Percentiles rank a stretch among this genome's conserved stretches.
These are phyloP conservation scores for Auricularia cornea DNA, from an alignment of 768 basidiomycete genomes.

Conservation along the genomic window DNA sequence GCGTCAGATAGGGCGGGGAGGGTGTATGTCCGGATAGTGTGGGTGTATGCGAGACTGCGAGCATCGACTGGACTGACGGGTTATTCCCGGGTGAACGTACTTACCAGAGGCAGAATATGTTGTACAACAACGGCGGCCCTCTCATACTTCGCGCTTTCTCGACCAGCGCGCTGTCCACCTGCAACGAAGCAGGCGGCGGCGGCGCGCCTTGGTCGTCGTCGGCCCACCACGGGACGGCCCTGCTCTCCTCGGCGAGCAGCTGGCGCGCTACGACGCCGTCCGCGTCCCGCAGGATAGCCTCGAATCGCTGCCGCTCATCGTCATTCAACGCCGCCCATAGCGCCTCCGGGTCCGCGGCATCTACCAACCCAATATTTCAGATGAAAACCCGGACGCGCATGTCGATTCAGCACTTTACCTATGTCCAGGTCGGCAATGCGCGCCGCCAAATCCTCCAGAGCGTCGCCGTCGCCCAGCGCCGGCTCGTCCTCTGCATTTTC, in stretches of 20 bases:
- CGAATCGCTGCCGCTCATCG: constrained; percentile 54
- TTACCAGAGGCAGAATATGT: constrained; percentile 59
- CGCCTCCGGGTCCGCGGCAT: constrained; percentile 43
- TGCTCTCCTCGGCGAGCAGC: constrained; percentile 47
- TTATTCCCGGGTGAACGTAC: not conserved
- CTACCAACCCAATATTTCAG: too few relatives aligned
- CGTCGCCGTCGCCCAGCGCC: constrained; percentile 26
- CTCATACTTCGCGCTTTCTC: constrained; percentile 17
- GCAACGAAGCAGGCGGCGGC: constrained; percentile 30
- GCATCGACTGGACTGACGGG: not conserved
- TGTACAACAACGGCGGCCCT: constrained; percentile 47
- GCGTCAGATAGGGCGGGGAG: constrained; percentile 46
- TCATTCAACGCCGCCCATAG: constrained; percentile 55
- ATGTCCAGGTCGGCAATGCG: constrained; percentile 54
- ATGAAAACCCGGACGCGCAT: too few relatives aligned
- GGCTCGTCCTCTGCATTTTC: constrained; percentile 32
- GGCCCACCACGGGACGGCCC: constrained; percentile 70
- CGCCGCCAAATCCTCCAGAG: constrained; percentile 35
- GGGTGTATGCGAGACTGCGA: constrained; percentile 59
- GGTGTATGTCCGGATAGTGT: constrained; percentile 52
- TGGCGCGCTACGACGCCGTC: constrained; percentile 50
- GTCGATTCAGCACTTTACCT: constrained; percentile 32
- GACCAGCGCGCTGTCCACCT: constrained; percentile 33
- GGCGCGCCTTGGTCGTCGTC: constrained; percentile 8
- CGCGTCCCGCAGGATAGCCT: constrained; percentile 51